Conservation (phyloP, 352 stramenopile genomes). For the Blastocystis sp. region DNA sequence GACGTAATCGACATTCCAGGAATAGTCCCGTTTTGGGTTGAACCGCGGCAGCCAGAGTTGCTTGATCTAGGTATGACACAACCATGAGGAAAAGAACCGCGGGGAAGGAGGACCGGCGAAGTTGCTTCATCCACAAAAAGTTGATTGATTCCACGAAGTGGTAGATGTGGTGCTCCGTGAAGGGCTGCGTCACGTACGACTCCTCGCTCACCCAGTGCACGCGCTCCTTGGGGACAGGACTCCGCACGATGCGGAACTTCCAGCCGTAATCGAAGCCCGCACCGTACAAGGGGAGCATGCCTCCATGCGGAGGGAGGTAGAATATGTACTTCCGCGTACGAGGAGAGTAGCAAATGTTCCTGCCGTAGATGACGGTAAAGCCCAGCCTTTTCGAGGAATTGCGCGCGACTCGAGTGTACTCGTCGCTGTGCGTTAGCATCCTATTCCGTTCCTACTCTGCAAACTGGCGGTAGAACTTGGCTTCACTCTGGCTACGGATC, state of each 20-base stretch:
- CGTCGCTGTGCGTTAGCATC: no score
- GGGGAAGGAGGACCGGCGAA: slow-evolving; percentile 12
- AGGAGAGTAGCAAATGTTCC: slow-evolving; percentile 58
- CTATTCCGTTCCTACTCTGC: no score
- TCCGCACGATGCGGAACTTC: neutral
- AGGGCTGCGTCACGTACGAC: slow-evolving; percentile 35
- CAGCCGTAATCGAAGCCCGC: neutral
- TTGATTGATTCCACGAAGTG: slow-evolving; percentile 49
- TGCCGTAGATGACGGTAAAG: slow-evolving; percentile 38
- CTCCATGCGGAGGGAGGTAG: no score
- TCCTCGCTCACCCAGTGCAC: slow-evolving; percentile 4
- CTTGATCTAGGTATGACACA: neutral
- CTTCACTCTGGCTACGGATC: neutral
- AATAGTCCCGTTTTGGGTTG: slow-evolving; percentile 15
- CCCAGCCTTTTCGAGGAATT: neutral
- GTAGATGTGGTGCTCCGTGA: slow-evolving; percentile 50
- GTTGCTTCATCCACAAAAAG: slow-evolving; percentile 42
- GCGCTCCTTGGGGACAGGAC: neutral
- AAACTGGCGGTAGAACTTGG: no score
- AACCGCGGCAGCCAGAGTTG: slow-evolving; percentile 45
- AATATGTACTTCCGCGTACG: neutral
- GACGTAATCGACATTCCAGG: slow-evolving; percentile 21
- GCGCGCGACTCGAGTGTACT: no score
- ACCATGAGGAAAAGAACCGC: neutral
- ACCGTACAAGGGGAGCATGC: neutral